Evolutionary conservation across 176 grass and related monocot genomes (phyloP).

Genomic region (Cocos nucifera): DNA sequence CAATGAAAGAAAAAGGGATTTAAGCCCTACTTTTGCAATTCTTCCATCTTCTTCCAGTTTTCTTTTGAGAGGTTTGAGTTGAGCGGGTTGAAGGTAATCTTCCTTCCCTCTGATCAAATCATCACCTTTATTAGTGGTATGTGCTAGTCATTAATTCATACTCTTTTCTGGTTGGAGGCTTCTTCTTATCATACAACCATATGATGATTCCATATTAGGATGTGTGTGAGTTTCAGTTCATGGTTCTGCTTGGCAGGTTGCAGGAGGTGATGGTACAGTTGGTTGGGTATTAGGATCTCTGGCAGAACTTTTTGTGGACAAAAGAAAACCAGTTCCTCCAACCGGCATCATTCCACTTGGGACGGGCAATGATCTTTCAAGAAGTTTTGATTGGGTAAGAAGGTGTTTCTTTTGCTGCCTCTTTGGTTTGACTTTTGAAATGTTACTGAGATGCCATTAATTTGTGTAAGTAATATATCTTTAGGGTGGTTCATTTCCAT

Average conservation of each 20-base stretch:
- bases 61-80: too few relatives aligned
- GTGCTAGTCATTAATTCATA: too few relatives aligned
- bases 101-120: neutral
- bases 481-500: constrained; percentile 93
- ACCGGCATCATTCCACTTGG: constrained; percentile 97
- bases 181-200: too few relatives aligned
- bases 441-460: constrained; percentile 11
- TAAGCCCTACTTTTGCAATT: too few relatives aligned
- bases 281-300: constrained; percentile 91
- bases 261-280: constrained; percentile 94
- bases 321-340: constrained; percentile 80
- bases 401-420: constrained; percentile 1
- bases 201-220: too few relatives aligned
- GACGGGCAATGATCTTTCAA: constrained; percentile 90
- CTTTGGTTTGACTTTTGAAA: constrained; percentile 13
- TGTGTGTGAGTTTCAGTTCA: neutral
- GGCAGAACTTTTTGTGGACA: constrained; percentile 60
- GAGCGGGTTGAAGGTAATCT: too few relatives aligned
- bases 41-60: too few relatives aligned
- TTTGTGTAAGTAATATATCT: constrained; percentile 12
- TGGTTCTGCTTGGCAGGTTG: constrained; percentile 60
- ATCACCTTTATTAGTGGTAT: neutral
- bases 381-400: constrained; percentile 94
- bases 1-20: too few relatives aligned
- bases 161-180: too few relatives aligned